Percentiles rank a stretch among this genome's conserved stretches.
These are phyloP conservation scores for Apiospora phragmitis DNA, from an alignment of 2,329 filamentous ascomycete species.

Conservation along the genomic window DNA sequence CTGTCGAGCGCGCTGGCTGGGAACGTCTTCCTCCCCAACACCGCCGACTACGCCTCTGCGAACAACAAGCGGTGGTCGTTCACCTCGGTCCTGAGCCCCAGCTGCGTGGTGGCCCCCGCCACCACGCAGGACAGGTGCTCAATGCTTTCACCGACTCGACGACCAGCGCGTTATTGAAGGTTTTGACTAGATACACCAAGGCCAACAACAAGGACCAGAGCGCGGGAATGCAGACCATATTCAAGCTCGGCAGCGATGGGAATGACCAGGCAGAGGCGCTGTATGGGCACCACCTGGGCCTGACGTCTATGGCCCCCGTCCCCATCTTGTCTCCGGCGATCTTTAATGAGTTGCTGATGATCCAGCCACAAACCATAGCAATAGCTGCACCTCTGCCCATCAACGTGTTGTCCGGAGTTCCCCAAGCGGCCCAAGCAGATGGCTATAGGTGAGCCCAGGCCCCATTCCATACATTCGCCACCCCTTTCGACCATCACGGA, in stretches of 20 bases:
- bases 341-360: neutral
- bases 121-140: neutral
- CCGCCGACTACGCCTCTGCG: neutral
- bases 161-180: neutral
- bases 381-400: neutral
- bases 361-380: neutral
- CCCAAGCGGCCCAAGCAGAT: neutral
- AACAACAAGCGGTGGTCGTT: neutral
- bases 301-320: neutral
- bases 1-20: neutral
- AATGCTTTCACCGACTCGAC: neutral
- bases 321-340: neutral
- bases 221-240: neutral
- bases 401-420: neutral
- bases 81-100: neutral
- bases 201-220: neutral
- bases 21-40: neutral
- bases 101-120: neutral
- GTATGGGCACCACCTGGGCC: neutral
- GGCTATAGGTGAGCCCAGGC: neutral
- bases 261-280: neutral
- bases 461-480: neutral
- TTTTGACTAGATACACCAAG: neutral
- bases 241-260: neutral
- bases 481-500: too few relatives aligned